Evolutionary conservation across 768 basidiomycete species (phyloP).

Genomic region (Leccinum pellstonianum): DNA sequence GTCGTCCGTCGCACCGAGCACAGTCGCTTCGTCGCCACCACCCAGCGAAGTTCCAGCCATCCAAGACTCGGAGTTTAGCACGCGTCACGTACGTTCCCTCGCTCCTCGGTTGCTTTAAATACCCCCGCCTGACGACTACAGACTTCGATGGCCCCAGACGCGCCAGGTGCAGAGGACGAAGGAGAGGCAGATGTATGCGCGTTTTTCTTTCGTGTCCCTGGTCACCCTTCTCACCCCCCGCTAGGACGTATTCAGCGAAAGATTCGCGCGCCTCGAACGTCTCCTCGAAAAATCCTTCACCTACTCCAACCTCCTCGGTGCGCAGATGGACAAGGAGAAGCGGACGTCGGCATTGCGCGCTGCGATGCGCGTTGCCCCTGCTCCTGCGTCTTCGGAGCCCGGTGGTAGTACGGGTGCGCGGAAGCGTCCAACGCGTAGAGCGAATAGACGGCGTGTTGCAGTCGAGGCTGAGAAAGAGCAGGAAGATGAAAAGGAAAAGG

Average conservation of each 20-base stretch:
- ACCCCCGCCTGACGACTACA: background rate
- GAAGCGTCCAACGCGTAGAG: slow-evolving; percentile 14
- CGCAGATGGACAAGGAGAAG: slow-evolving; percentile 67
- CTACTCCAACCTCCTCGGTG: slow-evolving; percentile 69
- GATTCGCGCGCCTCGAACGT: slow-evolving; percentile 54
- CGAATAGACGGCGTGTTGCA: slow-evolving; percentile 11
- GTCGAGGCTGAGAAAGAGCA: slow-evolving; percentile 2
- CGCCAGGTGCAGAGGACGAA: slow-evolving; percentile 16
- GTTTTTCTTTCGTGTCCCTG: slow-evolving; percentile 6
- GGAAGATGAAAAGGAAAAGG: background rate
- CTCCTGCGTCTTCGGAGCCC: background rate
- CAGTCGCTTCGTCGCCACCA: slow-evolving; percentile 29
- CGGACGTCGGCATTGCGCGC: slow-evolving; percentile 33
- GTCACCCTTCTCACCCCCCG: background rate
- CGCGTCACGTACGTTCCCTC: slow-evolving; percentile 19
- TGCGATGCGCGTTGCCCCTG: slow-evolving; percentile 23
- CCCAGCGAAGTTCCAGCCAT: slow-evolving; percentile 10
- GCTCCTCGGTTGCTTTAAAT: background rate
- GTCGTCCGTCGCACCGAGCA: slow-evolving; percentile 27
- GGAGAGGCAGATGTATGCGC: background rate
- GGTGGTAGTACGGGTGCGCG: slow-evolving; percentile 4
- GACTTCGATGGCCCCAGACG: slow-evolving; percentile 13
- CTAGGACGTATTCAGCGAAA: slow-evolving; percentile 48
- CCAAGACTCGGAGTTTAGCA: slow-evolving; percentile 6
- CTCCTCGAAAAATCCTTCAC: slow-evolving; percentile 74